Evolutionary conservation across 345 rosid genomes (phyloP).

Genomic region (Euphorbia peplus): DNA sequence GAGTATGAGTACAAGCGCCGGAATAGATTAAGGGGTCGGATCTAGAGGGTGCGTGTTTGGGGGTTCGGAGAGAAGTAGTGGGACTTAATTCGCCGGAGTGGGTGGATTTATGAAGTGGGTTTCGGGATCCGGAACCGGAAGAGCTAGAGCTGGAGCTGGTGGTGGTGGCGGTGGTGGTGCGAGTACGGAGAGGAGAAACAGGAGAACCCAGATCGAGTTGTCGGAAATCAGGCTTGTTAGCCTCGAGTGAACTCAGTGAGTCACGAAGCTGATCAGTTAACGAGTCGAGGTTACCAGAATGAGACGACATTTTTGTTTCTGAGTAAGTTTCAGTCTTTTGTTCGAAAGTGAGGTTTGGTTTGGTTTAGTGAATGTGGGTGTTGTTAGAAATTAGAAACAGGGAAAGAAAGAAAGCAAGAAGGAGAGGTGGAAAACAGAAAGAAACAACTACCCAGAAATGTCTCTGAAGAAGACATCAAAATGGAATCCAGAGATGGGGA

Average conservation of each 20-base stretch:
- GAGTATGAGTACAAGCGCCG: conserved; percentile 34
- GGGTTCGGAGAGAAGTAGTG: conserved; percentile 31
- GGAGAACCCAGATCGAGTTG: conserved; percentile 89
- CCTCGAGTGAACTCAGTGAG: conserved; percentile 48
- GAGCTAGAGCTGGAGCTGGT: conserved; percentile 83
- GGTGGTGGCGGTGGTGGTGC: conserved; percentile 48
- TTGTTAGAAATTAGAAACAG: conserved; percentile 29
- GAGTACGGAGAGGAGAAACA: conserved; percentile 70
- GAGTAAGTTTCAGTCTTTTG: too few species aligned
- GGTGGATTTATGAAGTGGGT: conserved; percentile 38
- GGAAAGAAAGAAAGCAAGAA: neutral
- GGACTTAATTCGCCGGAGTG: conserved; percentile 69
- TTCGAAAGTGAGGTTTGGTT: too few species aligned
- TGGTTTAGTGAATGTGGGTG: too few species aligned
- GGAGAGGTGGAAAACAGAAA: neutral
- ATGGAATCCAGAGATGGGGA: conserved; percentile 41
- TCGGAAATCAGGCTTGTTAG: conserved; percentile 73
- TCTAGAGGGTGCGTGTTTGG: conserved; percentile 37
- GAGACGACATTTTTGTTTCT: conserved; percentile 76
- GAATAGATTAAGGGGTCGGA: conserved; percentile 50
- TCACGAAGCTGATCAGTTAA: conserved; percentile 46
- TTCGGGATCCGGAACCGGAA: conserved; percentile 68
- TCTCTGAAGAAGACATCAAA: conserved; percentile 32
- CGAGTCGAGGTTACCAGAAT: conserved; percentile 45
- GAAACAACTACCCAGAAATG: conserved; percentile 24